phyloP scores from a whole-genome alignment of 352 stramenopile species.

The Phytophthora sp. region DNA sequence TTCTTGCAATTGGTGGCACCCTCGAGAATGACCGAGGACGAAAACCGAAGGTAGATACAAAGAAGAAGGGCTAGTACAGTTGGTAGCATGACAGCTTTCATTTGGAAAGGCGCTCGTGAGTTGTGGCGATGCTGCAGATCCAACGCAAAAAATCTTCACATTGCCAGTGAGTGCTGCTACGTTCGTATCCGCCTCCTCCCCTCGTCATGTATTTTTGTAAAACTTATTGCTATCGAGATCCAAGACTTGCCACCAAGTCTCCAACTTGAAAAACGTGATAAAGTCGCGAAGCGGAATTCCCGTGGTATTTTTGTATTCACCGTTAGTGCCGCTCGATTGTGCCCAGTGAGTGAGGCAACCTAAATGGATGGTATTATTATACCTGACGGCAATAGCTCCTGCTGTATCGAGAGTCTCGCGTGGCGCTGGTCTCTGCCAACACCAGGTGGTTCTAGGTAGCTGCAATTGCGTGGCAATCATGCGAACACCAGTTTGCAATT shows the following conservation, averaged over 20 bases:
- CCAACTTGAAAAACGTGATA: constrained; percentile 2
- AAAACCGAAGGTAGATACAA: no score
- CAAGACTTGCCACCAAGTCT: not conserved
- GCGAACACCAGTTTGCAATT: constrained; percentile 71
- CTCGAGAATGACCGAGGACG: no score
- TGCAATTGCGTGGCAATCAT: constrained; percentile 54
- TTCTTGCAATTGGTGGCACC: no score
- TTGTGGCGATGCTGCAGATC: not conserved
- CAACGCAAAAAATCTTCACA: constrained; percentile 41
- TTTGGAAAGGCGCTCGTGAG: not conserved
- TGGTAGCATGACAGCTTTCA: not conserved
- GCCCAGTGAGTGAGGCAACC: no score
- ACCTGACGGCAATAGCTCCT: constrained; percentile 27
- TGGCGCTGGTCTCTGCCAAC: constrained; percentile 31
- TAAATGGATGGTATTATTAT: constrained; percentile 35
- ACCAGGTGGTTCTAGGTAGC: constrained; percentile 35
- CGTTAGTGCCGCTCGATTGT: constrained; percentile 15
- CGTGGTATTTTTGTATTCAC: constrained; percentile 6
- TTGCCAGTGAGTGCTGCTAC: no score
- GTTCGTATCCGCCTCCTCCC: not conserved
- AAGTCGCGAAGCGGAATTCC: not conserved
- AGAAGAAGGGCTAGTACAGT: no score
- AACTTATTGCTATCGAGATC: not conserved
- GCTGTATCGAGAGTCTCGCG: constrained; percentile 16
- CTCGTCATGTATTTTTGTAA: constrained; percentile 7